Evolutionary conservation across 805 yeast genomes (phyloP), one percentile per base, ranked within the genome.

Genomic region (Groenewaldozyma salmanticensis): DNA sequence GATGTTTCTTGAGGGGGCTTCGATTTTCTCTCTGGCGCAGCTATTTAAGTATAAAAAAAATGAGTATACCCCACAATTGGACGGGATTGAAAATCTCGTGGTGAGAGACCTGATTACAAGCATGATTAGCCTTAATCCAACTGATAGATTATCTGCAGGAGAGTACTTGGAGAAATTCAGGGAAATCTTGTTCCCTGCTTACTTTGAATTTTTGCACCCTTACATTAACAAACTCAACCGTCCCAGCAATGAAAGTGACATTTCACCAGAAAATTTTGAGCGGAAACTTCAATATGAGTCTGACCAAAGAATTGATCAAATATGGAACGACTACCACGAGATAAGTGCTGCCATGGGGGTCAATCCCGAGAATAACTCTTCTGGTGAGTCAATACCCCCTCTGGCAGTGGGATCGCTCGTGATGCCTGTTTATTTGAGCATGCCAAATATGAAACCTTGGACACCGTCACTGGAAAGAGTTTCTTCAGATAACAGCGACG

Each of bases 21-120:
- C 96, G 0, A 70, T 85, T 0, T 90, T 92, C 59, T 79, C 94
- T 0, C 68, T 92, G 9, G 78, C 97, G 0, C 95, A 88, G 54
- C 65, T 88, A 46, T 90, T 84, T 67, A 83, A 79, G 59, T 92
- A 81, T 60, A 79, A 79, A 52, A 74, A 73, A 44, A 72, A 77
- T 2, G 87, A 81, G 44, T 78, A 71, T 53, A 57, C 58, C 17
- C 94, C 95, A 0, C 77, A 77, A 42, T 58, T 84, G 36, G 68
- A 71, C 4, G 69, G 70, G 2, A 72, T 84, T 17, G 68, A 68
- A 13, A 77, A 79, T 48, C 47, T 53, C 0, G 51, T 65, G 19
- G 66, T 85, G 1, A 68, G 72, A 44, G 65, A 69, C 22, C 57
- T 92, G 49, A 73, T 88, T 1, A 47, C 56, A 35, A 70, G 72